A percentile compares a stretch with the other conserved stretches of the same genome.
phyloP scores from a whole-genome alignment of 768 basidiomycete species.

The Xanthoconium purpureum region DNA sequence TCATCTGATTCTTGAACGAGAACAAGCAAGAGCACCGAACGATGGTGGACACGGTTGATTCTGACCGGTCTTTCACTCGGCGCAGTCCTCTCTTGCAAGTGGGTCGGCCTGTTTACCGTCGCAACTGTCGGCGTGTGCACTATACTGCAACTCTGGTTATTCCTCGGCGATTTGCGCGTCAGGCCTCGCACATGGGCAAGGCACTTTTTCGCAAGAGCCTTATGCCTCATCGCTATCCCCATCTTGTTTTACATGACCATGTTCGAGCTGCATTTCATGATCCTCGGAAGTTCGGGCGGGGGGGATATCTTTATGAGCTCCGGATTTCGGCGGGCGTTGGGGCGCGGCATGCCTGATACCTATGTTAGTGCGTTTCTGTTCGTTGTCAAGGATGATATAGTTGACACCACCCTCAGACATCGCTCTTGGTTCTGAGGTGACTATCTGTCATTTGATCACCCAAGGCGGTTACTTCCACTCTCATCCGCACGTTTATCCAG shows the following conservation, averaged over 20 bases:
- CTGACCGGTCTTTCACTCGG: constrained; percentile 88
- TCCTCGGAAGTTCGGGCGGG: constrained; percentile 88
- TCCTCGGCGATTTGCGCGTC: constrained; percentile 84
- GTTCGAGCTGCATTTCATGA: constrained; percentile 93
- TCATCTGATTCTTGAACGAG: constrained; percentile 89
- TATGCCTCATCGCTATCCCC: constrained; percentile 87
- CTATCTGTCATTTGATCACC: constrained; percentile 90
- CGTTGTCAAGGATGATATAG: background rate
- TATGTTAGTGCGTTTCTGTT: constrained; percentile 65
- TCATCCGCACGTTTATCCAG: constrained; percentile 85
- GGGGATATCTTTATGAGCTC: constrained; percentile 99
- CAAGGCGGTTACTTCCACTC: constrained; percentile 99
- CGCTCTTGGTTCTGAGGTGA: constrained; percentile 75
- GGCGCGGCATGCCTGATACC: constrained; percentile 88
- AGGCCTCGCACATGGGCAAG: constrained; percentile 69
- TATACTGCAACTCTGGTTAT: constrained; percentile 79
- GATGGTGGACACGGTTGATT: constrained; percentile 92
- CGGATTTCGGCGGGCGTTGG: constrained; percentile 94
- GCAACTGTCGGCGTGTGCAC: constrained; percentile 89
- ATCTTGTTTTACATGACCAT: constrained; percentile 90
- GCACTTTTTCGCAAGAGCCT: constrained; percentile 85
- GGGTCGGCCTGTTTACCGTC: constrained; percentile 98
- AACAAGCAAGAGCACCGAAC: constrained; percentile 71
- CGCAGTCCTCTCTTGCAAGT: constrained; percentile 92
- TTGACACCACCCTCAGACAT: constrained; percentile 53